Evolutionary conservation across 2,329 filamentous ascomycete species (phyloP), one percentile per base, ranked within the genome.

Genomic region (Elsinoe arachidis): DNA sequence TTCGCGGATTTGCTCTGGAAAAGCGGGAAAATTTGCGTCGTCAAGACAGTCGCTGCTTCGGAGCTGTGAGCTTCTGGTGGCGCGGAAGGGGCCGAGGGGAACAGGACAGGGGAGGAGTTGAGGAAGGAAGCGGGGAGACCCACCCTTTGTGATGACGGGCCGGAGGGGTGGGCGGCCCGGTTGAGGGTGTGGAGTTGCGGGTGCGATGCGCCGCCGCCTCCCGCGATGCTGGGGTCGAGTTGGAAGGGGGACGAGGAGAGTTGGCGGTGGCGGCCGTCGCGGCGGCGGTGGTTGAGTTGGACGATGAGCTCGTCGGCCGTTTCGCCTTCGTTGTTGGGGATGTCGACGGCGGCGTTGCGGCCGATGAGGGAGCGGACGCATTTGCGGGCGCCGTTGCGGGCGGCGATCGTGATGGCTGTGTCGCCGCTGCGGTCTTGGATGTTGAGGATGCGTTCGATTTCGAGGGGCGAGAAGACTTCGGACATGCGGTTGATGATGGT

Each of bases 291-390:
- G 78, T 95, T 93, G 37, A 82, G 73, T 55, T 78, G 75, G 67
- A 87, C 85, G 64, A 96, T 90, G 55, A 96, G 77, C 62, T 92
- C 86, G 65, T 95, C 88, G 10, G 90, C 90, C 1, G 88, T 88
- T 61, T 95, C 80, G 26, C 90, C 89, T 58, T 89, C 83, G 55
- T 83, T 78, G 69, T 97, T 99, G 17, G 83, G 79, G 56, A 97
- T 86, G 65, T 95, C 85, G 0, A 90, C 87, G 2, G 85, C 83
- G 2, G 91, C 91, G 60, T 91, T 90, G 53, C 92, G 86, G 34
- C 69, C 91, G 71, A 76, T 90, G 72, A 76, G 85, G 78, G 73
- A 75, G 51, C 80, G 77, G n/a, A 83, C 81, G 55, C 83, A 77
- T 60, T 93, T 87, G 57, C 96, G 86, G 63, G 91, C 95, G 65